Percentiles rank a stretch among this genome's conserved stretches.
These are phyloP conservation scores for Heritiera fomes DNA, from an alignment of 345 rosid species.

Conservation along the genomic window DNA sequence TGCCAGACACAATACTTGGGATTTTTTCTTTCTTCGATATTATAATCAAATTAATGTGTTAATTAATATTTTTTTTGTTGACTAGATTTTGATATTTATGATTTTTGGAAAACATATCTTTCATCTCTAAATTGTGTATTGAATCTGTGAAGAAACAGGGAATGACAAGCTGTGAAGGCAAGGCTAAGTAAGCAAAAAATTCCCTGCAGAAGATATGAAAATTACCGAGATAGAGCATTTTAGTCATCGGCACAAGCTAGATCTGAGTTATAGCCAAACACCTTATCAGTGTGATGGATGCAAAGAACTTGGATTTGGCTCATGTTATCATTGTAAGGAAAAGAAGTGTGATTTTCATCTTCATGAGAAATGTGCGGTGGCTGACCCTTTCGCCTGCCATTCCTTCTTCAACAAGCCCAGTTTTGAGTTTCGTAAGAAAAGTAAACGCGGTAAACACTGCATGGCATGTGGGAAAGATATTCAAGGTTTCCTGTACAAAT, in stretches of 20 bases:
- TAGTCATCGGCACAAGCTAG: slow-evolving; percentile 4
- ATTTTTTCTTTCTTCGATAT: no score
- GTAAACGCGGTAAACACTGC: neutral
- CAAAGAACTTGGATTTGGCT: neutral
- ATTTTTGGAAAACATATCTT: no score
- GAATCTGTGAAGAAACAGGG: neutral
- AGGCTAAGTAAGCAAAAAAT: neutral
- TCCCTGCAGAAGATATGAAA: neutral
- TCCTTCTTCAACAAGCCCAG: neutral
- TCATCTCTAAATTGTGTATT: neutral
- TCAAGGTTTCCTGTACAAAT: slow-evolving; percentile 12
- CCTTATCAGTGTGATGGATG: slow-evolving; percentile 13
- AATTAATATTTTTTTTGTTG: no score
- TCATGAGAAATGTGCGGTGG: slow-evolving; percentile 3
- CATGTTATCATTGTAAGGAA: neutral
- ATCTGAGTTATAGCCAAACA: neutral
- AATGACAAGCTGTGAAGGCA: neutral
- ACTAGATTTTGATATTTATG: no score
- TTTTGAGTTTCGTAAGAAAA: neutral
- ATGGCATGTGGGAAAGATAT: neutral
- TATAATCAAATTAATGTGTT: no score
- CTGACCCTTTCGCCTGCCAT: slow-evolving; percentile 4
- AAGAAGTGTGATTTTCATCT: neutral
- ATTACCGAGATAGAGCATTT: slow-evolving; percentile 6
- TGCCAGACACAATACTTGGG: no score